Evolutionary conservation across 1,139 yeast species (phyloP).

Genomic region (Chernovozyma sophiae-reginae): DNA sequence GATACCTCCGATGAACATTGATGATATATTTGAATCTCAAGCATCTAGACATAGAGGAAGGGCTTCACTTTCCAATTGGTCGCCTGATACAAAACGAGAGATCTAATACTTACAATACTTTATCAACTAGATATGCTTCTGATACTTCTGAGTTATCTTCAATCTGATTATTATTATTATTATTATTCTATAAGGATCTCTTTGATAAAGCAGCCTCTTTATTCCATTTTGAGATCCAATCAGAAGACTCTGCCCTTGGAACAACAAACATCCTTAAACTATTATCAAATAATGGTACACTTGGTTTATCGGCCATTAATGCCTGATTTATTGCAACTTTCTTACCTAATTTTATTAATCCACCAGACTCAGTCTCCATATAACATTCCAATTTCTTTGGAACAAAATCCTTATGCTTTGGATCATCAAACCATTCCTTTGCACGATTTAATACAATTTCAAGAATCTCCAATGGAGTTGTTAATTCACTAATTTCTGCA

Average conservation of each 20-base stretch:
- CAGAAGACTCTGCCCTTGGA: slow-evolving; percentile 62
- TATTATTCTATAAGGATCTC: slow-evolving; percentile 5
- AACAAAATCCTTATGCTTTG: slow-evolving; percentile 54
- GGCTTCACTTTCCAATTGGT: slow-evolving; percentile 56
- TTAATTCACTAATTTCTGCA: slow-evolving; percentile 66
- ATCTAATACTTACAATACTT: slow-evolving; percentile 8
- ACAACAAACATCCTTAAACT: slow-evolving; percentile 73
- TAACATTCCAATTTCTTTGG: slow-evolving; percentile 61
- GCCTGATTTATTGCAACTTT: slow-evolving; percentile 65
- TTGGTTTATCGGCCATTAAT: slow-evolving; percentile 58
- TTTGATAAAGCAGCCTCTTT: slow-evolving; percentile 59
- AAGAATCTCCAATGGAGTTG: slow-evolving; percentile 58
- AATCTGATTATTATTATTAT: too few relatives aligned
- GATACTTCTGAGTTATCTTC: too few relatives aligned
- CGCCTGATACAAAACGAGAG: slow-evolving; percentile 15
- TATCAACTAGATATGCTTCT: too few relatives aligned
- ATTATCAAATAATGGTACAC: slow-evolving; percentile 75
- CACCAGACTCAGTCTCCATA: slow-evolving; percentile 82
- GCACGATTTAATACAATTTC: slow-evolving; percentile 60
- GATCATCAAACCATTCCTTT: slow-evolving; percentile 65
- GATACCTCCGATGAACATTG: slow-evolving; percentile 62
- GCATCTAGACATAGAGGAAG: slow-evolving; percentile 50
- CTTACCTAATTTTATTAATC: slow-evolving; percentile 81
- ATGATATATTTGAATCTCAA: slow-evolving; percentile 57
- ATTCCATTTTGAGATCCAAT: slow-evolving; percentile 67